phyloP scores from a whole-genome alignment of 2,329 filamentous ascomycete species.

The Pyrenophora teres region DNA sequence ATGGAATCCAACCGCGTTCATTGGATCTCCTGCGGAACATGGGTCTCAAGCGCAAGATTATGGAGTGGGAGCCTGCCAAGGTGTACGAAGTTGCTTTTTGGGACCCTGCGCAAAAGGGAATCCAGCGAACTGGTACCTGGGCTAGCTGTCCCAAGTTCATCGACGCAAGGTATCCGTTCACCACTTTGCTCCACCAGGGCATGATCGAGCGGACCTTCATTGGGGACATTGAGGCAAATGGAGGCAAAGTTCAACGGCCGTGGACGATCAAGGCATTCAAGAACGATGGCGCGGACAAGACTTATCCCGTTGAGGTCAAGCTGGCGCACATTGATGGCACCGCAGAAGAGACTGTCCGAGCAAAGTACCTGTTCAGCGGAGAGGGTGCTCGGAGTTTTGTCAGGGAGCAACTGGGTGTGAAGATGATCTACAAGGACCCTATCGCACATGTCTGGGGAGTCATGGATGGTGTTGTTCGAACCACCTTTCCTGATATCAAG shows the following conservation, averaged over 20 bases:
- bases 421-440: conserved; percentile 66
- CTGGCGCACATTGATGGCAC: conserved; percentile 78
- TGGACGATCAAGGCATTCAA: conserved; percentile 67
- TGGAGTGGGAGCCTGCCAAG: conserved; percentile 84
- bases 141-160: conserved; percentile 85
- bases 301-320: conserved; percentile 80
- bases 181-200: conserved; percentile 65
- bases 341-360: conserved; percentile 65
- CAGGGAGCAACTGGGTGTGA: conserved; percentile 67
- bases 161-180: conserved; percentile 67
- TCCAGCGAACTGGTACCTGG: conserved; percentile 70
- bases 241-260: conserved; percentile 60
- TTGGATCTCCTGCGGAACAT: conserved; percentile 86
- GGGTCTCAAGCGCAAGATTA: conserved; percentile 84
- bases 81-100: conserved; percentile 75
- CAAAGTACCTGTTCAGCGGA: conserved; percentile 67
- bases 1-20: conserved; percentile 89
- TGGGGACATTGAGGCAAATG: conserved; percentile 64
- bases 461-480: conserved; percentile 68
- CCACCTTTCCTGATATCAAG: conserved; percentile 67
- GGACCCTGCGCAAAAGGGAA: conserved; percentile 62
- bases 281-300: conserved; percentile 63
- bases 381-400: conserved; percentile 67
- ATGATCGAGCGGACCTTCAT: conserved; percentile 67
- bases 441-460: conserved; percentile 69